These are phyloP conservation scores for Zoysia pacifica DNA, from an alignment of 176 grass and related monocot species.

Conservation along the genomic window DNA sequence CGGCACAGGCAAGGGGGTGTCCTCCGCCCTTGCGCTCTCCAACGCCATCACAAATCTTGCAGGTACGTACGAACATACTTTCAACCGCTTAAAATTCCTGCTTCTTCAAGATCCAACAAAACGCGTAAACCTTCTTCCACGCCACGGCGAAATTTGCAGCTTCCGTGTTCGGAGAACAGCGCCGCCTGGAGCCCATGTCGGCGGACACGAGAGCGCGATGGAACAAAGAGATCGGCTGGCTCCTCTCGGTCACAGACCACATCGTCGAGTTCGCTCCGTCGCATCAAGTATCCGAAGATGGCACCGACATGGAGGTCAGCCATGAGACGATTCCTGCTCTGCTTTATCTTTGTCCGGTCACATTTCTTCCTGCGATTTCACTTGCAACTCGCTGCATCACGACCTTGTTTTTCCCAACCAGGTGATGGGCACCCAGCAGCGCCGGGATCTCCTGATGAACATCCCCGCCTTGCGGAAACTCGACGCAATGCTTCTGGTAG, in stretches of 20 bases:
- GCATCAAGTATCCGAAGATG: slow-evolving; percentile 57
- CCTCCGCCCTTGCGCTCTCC: slow-evolving; percentile 77
- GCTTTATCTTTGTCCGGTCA: neutral
- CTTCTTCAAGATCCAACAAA: neutral
- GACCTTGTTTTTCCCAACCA: slow-evolving; percentile 12
- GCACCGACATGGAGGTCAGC: slow-evolving; percentile 68
- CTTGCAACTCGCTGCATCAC: neutral
- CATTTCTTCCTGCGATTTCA: neutral
- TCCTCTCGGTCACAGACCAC: slow-evolving; percentile 73
- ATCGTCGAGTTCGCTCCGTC: slow-evolving; percentile 80
- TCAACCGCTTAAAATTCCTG: neutral
- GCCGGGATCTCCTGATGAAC: slow-evolving; percentile 75
- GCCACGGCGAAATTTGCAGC: slow-evolving; percentile 36
- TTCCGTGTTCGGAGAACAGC: slow-evolving; percentile 86
- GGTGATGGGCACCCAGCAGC: slow-evolving; percentile 86
- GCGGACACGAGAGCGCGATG: slow-evolving; percentile 63
- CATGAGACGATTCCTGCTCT: neutral
- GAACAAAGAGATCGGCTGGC: slow-evolving; percentile 78
- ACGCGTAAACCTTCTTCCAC: neutral
- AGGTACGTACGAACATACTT: slow-evolving; percentile 38
- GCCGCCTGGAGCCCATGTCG: slow-evolving; percentile 79
- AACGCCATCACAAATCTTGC: slow-evolving; percentile 86
- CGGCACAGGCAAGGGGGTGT: slow-evolving; percentile 74
- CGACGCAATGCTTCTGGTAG: slow-evolving; percentile 82
- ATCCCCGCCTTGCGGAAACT: slow-evolving; percentile 83